phyloP scores from a whole-genome alignment of 129 eudicot species.

The Mikania micrantha region DNA sequence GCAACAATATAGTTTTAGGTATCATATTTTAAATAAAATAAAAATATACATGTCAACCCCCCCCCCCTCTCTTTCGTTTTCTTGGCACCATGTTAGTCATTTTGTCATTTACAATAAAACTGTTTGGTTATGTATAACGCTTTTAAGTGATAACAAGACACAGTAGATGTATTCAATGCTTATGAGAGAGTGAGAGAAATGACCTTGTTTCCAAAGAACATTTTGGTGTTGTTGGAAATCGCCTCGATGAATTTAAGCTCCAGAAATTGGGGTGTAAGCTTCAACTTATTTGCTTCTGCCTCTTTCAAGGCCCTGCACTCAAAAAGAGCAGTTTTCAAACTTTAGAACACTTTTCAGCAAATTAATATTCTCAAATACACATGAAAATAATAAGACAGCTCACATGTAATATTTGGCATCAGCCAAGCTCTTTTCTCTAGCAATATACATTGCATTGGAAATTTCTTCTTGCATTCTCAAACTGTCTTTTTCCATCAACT shows the following conservation, averaged over 20 bases:
- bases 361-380: background rate
- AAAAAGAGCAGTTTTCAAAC: background rate
- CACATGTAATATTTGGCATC: slow-evolving; percentile 85
- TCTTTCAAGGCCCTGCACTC: slow-evolving; percentile 69
- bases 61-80: too few relatives aligned
- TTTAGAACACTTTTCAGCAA: slow-evolving; percentile 1
- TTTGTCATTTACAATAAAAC: background rate
- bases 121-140: background rate
- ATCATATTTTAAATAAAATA: too few relatives aligned
- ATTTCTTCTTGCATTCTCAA: background rate
- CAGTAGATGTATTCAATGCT: background rate
- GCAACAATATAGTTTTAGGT: too few relatives aligned
- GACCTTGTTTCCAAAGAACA: slow-evolving; percentile 83
- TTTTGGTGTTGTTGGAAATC: slow-evolving; percentile 70
- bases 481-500: slow-evolving; percentile 13
- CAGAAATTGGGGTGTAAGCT: slow-evolving; percentile 72
- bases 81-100: background rate
- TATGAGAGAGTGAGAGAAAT: slow-evolving; percentile 3
- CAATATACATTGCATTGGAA: slow-evolving; percentile 27
- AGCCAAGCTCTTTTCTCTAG: slow-evolving; percentile 87
- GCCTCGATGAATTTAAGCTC: slow-evolving; percentile 79
- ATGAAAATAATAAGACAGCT: background rate
- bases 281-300: slow-evolving; percentile 88
- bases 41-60: too few relatives aligned
- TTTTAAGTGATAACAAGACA: background rate